Base-by-base conservation (phyloP, 2,329 filamentous ascomycete genomes). In the Apiospora marii region DNA sequence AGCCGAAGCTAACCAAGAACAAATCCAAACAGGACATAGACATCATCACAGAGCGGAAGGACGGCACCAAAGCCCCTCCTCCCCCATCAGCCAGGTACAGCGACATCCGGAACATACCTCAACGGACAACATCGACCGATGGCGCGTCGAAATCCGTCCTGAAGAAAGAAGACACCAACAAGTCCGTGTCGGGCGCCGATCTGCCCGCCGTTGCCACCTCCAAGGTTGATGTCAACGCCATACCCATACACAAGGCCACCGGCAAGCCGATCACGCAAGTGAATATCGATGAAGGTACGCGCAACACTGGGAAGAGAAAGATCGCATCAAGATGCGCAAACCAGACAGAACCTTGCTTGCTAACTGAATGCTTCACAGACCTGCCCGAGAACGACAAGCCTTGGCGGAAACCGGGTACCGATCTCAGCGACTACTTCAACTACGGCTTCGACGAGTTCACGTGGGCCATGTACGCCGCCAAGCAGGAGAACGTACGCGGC, bases 371-470 rank as follows among this genome's bases (percentile, higher is more conserved):
- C 51, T n/a, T 4, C 16, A 61, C 74, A 88, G 90, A 92, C 78
- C 89, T 95, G 27, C 88, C 91, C 49, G 92, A 94, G 10, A 94
- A 95, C 78, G 93, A 95, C 75, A 98, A 98, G 82, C 95, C 96
- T 24, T 99, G 96, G 96, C 92, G 96, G 64, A 92, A 95, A 75
- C 96, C 96, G 0, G 96, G 96, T 67, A 95, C 96, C 14, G 96
- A 99, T 79, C 91, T 98, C 71, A 96, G 93, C 73, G 96, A 99
- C 82, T 98, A 97, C 84, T 98, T 98, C 89, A 98, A 98, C 86
- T 98, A 98, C 83, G 96, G 96, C 73, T 98, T 98, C 80, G 96
- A 98, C 84, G 96, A 98, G 83, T 98, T 98, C 83, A 98, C 95
- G 0, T 99, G 96, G 96, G 93, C 95, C 7, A 90, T 95, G 71